Base-by-base conservation (phyloP, 1,139 yeast genomes). In the Taphrina betulina region DNA sequence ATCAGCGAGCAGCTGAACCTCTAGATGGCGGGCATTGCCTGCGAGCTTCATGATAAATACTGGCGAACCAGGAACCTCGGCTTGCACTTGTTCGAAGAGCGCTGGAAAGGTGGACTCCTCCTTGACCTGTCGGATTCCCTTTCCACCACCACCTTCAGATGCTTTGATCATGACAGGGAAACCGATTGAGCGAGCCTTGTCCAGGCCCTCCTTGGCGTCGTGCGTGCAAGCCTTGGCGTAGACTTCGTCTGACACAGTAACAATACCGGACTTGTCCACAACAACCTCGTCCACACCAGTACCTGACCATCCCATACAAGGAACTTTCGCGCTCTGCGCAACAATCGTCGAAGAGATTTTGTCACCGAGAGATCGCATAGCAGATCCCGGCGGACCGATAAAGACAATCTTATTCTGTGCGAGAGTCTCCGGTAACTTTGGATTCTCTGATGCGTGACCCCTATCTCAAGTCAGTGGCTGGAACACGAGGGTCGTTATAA, bases 291-390 rank as follows among this genome's bases (percentile, higher is more conserved):
- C 88, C 54, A 92, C 95, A 64, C 97, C 97, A 29, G 96, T 86
- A 71, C 98, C 98, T 12, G 96, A 89, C 98, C 98, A 92, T 61
- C 98, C 97, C 66, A 92, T 92, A 78, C 97, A 90, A 48, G 98
- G 98, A 34, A 92, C 97, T 38, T 85, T 74, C 26, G 98, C 98
- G 68, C 92, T 97, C 75, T 92, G 98, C 23, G 98, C 98, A 59
- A 92, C 98, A 67, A 92, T 92, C 12, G 98, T 92, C 57, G 96
- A 87, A 51, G 96, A 87, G 67, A 92, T 92, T 71, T 92, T 92
- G 73, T 92, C 98, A 75, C 98, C 98, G 61, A 92, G 77, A n/a
- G 97, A 90, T 74, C 97, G 82, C 98, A 92, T 92, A 51, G 98
- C 98, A 57, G 89, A 84, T 44, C 97, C 97, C 63, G 97, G 96